Conservation (phyloP, 768 basidiomycete genomes). For the Leccinum longicurvipes region DNA sequence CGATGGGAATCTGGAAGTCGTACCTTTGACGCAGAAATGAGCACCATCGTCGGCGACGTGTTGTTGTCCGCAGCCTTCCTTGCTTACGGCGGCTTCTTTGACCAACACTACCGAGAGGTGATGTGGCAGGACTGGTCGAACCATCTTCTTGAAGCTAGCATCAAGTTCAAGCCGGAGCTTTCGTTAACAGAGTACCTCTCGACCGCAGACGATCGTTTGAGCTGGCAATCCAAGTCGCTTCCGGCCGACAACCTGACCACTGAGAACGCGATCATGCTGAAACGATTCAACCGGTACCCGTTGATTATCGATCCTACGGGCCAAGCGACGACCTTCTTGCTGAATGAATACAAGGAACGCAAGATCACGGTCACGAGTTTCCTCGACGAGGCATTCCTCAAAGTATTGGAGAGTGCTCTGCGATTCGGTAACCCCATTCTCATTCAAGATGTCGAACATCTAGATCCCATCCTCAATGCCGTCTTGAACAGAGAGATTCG, state of each 20-base stretch:
- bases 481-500: conserved; percentile 96
- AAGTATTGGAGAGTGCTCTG: conserved; percentile 96
- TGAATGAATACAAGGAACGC: conserved; percentile 92
- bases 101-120: conserved; percentile 94
- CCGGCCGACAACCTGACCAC: conserved; percentile 94
- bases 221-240: conserved; percentile 94
- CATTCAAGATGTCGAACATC: conserved; percentile 96
- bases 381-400: conserved; percentile 97
- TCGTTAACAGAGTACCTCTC: conserved; percentile 95
- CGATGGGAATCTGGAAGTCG: conserved; percentile 95
- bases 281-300: conserved; percentile 96
- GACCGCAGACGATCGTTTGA: conserved; percentile 92
- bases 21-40: conserved; percentile 97
- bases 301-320: conserved; percentile 98
- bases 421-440: conserved; percentile 97
- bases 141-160: conserved; percentile 83
- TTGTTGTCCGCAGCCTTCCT: conserved; percentile 93
- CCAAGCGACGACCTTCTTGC: conserved; percentile 90
- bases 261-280: conserved; percentile 99
- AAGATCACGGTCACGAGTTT: conserved; percentile 99
- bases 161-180: conserved; percentile 90
- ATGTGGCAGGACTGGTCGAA: conserved; percentile 97
- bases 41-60: conserved; percentile 96
- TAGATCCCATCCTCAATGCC: conserved; percentile 96
- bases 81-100: conserved; percentile 97